phyloP scores from a whole-genome alignment of 1,284 basidiomycete genomes.

The Leccinum solheimii region DNA sequence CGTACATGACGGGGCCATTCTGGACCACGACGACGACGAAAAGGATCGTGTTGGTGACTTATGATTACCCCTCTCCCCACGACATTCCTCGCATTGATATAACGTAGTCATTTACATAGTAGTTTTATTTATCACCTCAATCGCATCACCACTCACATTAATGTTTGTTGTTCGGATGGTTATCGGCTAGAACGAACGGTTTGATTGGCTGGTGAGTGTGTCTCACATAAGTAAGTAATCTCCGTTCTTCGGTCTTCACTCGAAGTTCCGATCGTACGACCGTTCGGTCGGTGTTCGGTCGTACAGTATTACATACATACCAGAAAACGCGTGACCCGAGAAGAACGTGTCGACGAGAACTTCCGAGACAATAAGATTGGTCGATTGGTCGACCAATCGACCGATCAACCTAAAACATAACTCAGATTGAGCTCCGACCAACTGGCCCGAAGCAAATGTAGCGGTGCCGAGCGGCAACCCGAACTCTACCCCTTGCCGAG shows the following conservation, averaged over 20 bases:
- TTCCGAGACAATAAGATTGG: background rate
- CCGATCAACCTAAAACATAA: background rate
- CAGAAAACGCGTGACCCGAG: background rate
- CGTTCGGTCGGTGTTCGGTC: background rate
- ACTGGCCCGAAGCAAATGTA: too few species aligned
- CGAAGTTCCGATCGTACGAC: background rate
- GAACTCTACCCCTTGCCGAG: background rate
- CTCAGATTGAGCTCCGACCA: background rate
- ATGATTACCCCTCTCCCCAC: constrained; percentile 10
- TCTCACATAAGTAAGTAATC: background rate
- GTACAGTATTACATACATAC: too few species aligned
- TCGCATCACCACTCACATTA: constrained; percentile 29
- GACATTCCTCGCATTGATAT: constrained; percentile 13
- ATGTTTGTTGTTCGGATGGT: background rate
- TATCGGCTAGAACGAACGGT: background rate
- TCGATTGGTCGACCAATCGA: background rate
- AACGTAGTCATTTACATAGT: constrained; percentile 16
- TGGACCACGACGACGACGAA: background rate
- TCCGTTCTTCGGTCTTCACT: background rate
- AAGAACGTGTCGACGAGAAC: background rate
- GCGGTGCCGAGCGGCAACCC: background rate
- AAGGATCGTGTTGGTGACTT: constrained; percentile 2
- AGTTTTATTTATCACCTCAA: constrained; percentile 13
- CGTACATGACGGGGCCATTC: background rate
- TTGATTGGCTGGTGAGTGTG: background rate